Evolutionary conservation across 192 early-diverging fungal genomes (phyloP), one percentile per base, ranked within the genome.

Genomic region (Linnemannia exigua): DNA sequence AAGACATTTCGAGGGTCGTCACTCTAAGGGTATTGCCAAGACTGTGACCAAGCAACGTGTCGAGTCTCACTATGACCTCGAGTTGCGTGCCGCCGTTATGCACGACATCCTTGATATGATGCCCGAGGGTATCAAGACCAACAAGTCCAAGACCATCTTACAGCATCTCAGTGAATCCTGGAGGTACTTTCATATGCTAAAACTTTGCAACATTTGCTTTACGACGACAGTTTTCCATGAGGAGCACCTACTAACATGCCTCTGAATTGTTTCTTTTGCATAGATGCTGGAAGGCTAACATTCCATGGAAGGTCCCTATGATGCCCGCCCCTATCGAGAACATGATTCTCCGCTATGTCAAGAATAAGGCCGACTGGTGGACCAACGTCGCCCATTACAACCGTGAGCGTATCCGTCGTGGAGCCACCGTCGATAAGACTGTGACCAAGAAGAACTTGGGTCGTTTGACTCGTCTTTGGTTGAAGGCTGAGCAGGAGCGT

Each of bases 351-450:
- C 95, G 98, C 54, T 99, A 99, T 89, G 97, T 99, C 76, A 99
- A 99, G 89, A 94, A 97, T 72, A 99, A 99, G 90, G 97, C 99
- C n/a, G 99, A 99, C 90, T 99, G 99, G 99, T 99, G 99, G 99
- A 99, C 97, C 1, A 96, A 95, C 33, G 97, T 98, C 33, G 94
- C 98, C 17, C 97, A 99, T 91, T 99, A 99, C 89, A 99, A 98
- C 90, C 95, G 99, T 79, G 99, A 99, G 88, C 97, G 99, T 89
- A 98, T 99, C 80, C 95, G 97, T 61, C 95, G 98, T 74, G 99
- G 99, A 80, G 98, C 99, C 11, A 99, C 99, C 5, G 98, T 99
- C 25, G 99, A 99, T 88, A 99, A 99, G 90, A 98, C 97, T n/a
- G 96, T 99, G 41, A 96, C 96, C 79, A 96, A 97, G 83, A 99